Conservation (phyloP, 2,329 filamentous ascomycete species). For the Alternaria longipes region DNA sequence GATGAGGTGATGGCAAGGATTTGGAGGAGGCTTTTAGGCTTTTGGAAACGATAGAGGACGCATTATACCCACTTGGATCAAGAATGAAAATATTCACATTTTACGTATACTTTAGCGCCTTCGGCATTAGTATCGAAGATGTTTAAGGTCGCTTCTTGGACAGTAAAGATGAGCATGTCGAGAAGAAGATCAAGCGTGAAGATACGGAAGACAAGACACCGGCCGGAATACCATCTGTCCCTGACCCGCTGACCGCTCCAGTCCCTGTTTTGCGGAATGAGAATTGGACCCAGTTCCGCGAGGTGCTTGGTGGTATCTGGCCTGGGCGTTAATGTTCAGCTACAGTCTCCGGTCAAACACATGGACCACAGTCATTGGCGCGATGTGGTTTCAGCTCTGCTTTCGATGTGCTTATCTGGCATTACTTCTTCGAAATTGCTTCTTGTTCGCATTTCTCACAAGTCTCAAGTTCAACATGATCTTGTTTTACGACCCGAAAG, state of each 20-base stretch:
- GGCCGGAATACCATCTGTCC: accelerated
- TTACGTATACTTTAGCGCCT: background rate
- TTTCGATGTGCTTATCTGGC: background rate
- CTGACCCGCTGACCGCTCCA: background rate
- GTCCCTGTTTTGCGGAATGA: background rate
- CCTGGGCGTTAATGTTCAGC: background rate
- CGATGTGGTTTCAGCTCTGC: background rate
- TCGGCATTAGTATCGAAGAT: no score
- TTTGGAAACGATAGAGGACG: background rate
- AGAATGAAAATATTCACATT: slow-evolving; percentile 14
- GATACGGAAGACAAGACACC: background rate
- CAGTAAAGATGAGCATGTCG: background rate
- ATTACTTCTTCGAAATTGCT: no score
- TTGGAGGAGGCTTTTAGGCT: background rate
- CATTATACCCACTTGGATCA: slow-evolving; percentile 25
- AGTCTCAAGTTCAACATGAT: background rate
- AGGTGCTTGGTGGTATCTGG: no score
- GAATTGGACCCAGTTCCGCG: background rate
- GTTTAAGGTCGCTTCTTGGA: no score
- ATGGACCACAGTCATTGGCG: background rate
- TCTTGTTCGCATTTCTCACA: background rate
- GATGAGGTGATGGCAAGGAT: background rate
- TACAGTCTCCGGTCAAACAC: background rate
- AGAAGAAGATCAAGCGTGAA: background rate
- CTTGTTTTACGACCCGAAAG: no score